These are phyloP conservation scores for Capsicum pubescens DNA, from an alignment of 257 asterid genomes.

Conservation along the genomic window DNA sequence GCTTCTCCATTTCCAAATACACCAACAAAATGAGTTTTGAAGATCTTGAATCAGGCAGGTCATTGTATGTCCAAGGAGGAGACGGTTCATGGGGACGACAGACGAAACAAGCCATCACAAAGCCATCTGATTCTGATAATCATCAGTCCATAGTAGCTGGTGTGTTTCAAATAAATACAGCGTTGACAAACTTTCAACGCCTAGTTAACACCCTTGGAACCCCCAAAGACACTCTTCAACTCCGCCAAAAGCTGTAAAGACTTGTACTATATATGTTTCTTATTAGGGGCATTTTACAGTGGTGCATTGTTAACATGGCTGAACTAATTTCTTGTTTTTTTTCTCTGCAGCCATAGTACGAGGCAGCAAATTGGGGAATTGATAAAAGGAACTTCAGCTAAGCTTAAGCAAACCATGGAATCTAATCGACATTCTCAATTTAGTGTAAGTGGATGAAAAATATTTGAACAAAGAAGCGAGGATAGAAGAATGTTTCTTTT, in stretches of 20 bases:
- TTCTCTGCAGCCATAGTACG: constrained; percentile 64
- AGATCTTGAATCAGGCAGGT: constrained; percentile 54
- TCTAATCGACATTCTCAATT: constrained; percentile 62
- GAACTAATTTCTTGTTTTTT: constrained; percentile 13
- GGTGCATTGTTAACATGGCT: background rate
- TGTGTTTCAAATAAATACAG: constrained; percentile 53
- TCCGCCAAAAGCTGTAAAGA: constrained; percentile 55
- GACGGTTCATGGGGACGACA: constrained; percentile 31
- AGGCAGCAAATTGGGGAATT: constrained; percentile 65
- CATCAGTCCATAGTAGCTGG: constrained; percentile 44
- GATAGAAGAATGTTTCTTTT: background rate
- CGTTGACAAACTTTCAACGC: constrained; percentile 49
- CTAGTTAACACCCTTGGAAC: constrained; percentile 51
- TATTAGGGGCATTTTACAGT: background rate
- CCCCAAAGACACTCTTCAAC: constrained; percentile 46
- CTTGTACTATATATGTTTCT: background rate
- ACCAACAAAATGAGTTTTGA: constrained; percentile 51
- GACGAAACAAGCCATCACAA: constrained; percentile 32
- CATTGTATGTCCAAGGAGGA: constrained; percentile 21
- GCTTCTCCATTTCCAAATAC: background rate
- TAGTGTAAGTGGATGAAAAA: constrained; percentile 51
- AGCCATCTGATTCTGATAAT: background rate
- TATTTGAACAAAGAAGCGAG: background rate
- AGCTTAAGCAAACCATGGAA: constrained; percentile 68
- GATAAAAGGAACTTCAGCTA: constrained; percentile 75